Evolutionary conservation across 2,329 filamentous ascomycete genomes (phyloP), one percentile per base, ranked within the genome.

Genomic region (Trichoderma sp.): DNA sequence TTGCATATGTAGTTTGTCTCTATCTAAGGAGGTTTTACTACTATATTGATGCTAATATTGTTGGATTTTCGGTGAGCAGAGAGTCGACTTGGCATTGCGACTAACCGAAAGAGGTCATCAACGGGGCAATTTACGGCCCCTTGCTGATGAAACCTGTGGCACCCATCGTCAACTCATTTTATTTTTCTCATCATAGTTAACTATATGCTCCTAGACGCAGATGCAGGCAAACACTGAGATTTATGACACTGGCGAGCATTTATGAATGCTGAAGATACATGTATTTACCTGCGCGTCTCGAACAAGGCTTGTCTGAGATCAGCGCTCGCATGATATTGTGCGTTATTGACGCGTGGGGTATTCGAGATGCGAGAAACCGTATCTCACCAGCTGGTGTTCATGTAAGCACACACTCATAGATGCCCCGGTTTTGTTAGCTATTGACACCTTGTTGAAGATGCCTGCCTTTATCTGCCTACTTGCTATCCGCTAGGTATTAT

Each of bases 381-480:
- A 6, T 39, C 50, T 29, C 25, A 45, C 25, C n/a, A 48, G 5
- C 3, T 53, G 60, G 50, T 50, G 19, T 22, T 56, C 17, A 64
- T 64, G 60, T 64, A 45, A 54, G 60, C 9, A 56, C 9, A 56
- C 34, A 42, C 8, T 4, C 9, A 54, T 32, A 45, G 12, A 7
- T 25, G 4, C 25, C 15, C 12, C 0, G 39, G 6, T 45, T 2
- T 45, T 5, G 1, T 0, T 48, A 10, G n/a, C 3, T 29, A 39
- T 32, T 63, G 22, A 63, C 19, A 13, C 6, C 19, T n/a, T 34
- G n/a, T 52, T n/a, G 0, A 64, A 70, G 69, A 50, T 61, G 66
- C 48, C 60, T 70, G 9, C 61, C 63, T 6, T 34, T 69, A 13
- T 67, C 67, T 17, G 19, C 94, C n/a, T 70, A 65, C 25, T 73